A percentile compares a stretch with the other conserved stretches of the same genome.
These are phyloP conservation scores for Lasiodiplodia citricola DNA, from an alignment of 2,329 filamentous ascomycete genomes.

Conservation along the genomic window DNA sequence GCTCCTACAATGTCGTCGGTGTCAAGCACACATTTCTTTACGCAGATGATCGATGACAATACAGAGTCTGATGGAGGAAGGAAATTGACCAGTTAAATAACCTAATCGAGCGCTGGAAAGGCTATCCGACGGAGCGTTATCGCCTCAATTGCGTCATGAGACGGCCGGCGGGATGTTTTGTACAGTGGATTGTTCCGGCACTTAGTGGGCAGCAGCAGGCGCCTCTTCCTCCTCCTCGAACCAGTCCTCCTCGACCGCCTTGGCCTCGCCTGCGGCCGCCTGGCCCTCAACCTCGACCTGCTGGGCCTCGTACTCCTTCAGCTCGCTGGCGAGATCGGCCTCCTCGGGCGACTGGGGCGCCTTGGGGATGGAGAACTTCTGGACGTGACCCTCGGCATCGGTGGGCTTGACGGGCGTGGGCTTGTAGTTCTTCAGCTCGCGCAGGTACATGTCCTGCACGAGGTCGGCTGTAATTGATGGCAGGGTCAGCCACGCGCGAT, in stretches of 20 bases:
- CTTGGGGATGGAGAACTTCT: conserved; percentile 81
- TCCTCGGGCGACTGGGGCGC: conserved; percentile 90
- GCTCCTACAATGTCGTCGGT: neutral
- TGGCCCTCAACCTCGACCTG: conserved; percentile 93
- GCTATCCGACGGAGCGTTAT: conserved; percentile 8
- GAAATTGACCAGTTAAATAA: conserved; percentile 23
- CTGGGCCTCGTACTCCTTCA: conserved; percentile 94
- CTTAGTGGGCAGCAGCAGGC: conserved; percentile 45
- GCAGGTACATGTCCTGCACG: conserved; percentile 96
- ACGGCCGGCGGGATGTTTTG: conserved; percentile 14
- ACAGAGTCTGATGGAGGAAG: conserved; percentile 5
- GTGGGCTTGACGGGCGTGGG: conserved; percentile 78
- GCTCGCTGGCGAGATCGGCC: conserved; percentile 85
- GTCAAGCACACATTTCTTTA: neutral
- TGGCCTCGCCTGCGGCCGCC: conserved; percentile 65
- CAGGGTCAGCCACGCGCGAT: conserved; percentile 29
- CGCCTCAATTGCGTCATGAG: conserved; percentile 24
- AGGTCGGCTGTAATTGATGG: conserved; percentile 75
- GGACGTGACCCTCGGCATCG: conserved; percentile 89
- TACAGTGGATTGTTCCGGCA: conserved; percentile 18
- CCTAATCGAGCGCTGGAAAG: conserved; percentile 17
- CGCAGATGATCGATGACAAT: neutral
- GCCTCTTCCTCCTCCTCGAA: conserved; percentile 73
- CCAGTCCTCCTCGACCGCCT: conserved; percentile 73
- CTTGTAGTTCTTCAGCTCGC: conserved; percentile 97